These are phyloP conservation scores for Fusarium nelsonii DNA, from an alignment of 2,329 filamentous ascomycete genomes.

Conservation along the genomic window DNA sequence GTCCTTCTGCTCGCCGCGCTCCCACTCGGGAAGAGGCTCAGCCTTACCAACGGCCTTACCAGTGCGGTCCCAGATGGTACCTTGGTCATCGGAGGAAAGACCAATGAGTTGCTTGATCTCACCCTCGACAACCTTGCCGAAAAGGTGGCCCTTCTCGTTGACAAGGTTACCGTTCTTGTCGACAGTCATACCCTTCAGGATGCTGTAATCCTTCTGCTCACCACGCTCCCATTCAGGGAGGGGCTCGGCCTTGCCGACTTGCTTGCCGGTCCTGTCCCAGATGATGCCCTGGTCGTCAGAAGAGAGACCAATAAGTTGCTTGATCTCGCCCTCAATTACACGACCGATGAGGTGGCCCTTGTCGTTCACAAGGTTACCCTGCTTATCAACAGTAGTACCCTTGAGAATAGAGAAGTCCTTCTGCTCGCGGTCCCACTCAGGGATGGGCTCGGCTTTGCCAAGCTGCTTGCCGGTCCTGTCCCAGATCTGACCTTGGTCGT, in stretches of 20 bases:
- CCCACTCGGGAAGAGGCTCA: slow-evolving; percentile 70
- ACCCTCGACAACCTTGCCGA: slow-evolving; percentile 76
- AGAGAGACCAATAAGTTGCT: slow-evolving; percentile 72
- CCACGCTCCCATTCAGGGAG: slow-evolving; percentile 67
- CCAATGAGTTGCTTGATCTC: slow-evolving; percentile 73
- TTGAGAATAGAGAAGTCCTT: slow-evolving; percentile 39
- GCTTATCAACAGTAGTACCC: slow-evolving; percentile 70
- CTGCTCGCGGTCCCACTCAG: slow-evolving; percentile 60
- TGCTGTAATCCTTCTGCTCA: slow-evolving; percentile 39
- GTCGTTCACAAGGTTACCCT: slow-evolving; percentile 67
- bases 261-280: slow-evolving; percentile 71
- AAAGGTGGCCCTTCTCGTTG: slow-evolving; percentile 63
- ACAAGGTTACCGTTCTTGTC: slow-evolving; percentile 71
- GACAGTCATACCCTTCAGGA: slow-evolving; percentile 63
- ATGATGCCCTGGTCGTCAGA: slow-evolving; percentile 77
- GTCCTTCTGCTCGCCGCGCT: slow-evolving; percentile 57
- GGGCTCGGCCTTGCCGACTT: slow-evolving; percentile 74
- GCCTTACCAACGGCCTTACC: slow-evolving; percentile 75
- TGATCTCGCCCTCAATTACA: slow-evolving; percentile 71
- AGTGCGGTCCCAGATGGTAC: slow-evolving; percentile 73
- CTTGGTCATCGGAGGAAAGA: slow-evolving; percentile 74
- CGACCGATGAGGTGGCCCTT: slow-evolving; percentile 69
- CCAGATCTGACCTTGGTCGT: slow-evolving; percentile 75
- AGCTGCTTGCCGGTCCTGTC: slow-evolving; percentile 73
- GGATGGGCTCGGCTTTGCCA: slow-evolving; percentile 75